Evolutionary conservation across 371 early-diverging fungal genomes (phyloP), one percentile per base, ranked within the genome.

Genomic region (Apophysomyces ossiformis): DNA sequence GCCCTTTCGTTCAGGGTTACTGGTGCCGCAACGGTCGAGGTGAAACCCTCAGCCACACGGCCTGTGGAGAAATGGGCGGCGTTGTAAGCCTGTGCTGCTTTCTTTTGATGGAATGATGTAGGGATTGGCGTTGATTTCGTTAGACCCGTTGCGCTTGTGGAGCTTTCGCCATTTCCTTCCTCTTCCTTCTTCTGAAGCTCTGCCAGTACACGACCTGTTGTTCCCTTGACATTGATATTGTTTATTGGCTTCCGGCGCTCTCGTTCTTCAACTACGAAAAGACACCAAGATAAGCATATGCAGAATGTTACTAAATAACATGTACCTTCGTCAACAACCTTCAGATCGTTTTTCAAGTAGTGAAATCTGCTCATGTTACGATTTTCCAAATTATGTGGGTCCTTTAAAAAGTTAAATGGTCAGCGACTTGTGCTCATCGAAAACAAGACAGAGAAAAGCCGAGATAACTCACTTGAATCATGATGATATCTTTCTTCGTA

Each of bases 41-140:
- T 97, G 59, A 98, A 88, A 7, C 95, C 89, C 1, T 90, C 90
- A 12, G 96, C 91, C 0, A 90, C 88, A 15, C 79, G 77, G 44
- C 96, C 96, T 26, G 89, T 92, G 0, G 95, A 91, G 75, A 89
- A 96, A 64, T 89, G 85, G 4, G 96, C 92, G 0, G 91, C 92
- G 65, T 95, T 93, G 60, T 92, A 88, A 4, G 92, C 75, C 1
- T 71, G 66, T 15, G 70, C 75, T 4, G 75, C 58, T 60, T 85
- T 85, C 61, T 79, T 84, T 47, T 80, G 73, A 37, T 78, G 77
- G 72, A 88, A 77, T 37, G 78, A 64, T 1, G 78, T 67, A 36
- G 32, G 61, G 44, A 37, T 58, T 47, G 66, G 68, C 37, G 67
- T 62, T 15, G 60, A 37, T 64, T 59, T 67, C 15, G 67, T 66